Conservation (phyloP, 805 yeast species). For the Diddensiella santjacobensis region DNA sequence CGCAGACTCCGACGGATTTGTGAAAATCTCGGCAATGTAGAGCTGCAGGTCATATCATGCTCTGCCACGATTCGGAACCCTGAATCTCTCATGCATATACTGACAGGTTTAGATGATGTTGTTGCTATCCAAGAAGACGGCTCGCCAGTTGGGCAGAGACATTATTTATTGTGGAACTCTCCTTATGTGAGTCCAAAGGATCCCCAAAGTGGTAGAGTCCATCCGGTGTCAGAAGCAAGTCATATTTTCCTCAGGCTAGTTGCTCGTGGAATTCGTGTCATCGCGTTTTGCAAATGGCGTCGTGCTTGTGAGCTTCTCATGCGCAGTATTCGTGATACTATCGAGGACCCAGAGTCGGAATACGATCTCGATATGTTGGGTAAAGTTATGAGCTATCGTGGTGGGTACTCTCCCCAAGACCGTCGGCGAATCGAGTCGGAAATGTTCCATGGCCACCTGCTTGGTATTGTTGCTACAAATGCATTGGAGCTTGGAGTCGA, state of each 20-base stretch:
- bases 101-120: slow-evolving; percentile 64
- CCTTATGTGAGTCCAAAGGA: slow-evolving; percentile 62
- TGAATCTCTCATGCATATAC: slow-evolving; percentile 58
- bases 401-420: slow-evolving; percentile 87
- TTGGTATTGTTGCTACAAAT: slow-evolving; percentile 90
- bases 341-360: slow-evolving; percentile 40
- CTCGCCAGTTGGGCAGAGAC: slow-evolving; percentile 78
- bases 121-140: slow-evolving; percentile 74
- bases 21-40: slow-evolving; percentile 46
- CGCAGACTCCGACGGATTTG: slow-evolving; percentile 71
- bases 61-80: slow-evolving; percentile 91
- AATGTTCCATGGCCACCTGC: slow-evolving; percentile 82
- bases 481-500: slow-evolving; percentile 96
- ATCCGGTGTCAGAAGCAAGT: slow-evolving; percentile 73
- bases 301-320: slow-evolving; percentile 81
- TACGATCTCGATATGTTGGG: slow-evolving; percentile 12
- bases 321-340: slow-evolving; percentile 68
- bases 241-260: slow-evolving; percentile 65
- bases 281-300: slow-evolving; percentile 86
- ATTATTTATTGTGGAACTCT: slow-evolving; percentile 80
- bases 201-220: slow-evolving; percentile 56
- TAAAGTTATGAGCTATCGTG: slow-evolving; percentile 84
- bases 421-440: slow-evolving; percentile 82
- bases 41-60: slow-evolving; percentile 73
- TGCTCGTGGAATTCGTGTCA: slow-evolving; percentile 63